Evolutionary conservation across 768 basidiomycete species (phyloP).

Genomic region (Piloderma croceum): DNA sequence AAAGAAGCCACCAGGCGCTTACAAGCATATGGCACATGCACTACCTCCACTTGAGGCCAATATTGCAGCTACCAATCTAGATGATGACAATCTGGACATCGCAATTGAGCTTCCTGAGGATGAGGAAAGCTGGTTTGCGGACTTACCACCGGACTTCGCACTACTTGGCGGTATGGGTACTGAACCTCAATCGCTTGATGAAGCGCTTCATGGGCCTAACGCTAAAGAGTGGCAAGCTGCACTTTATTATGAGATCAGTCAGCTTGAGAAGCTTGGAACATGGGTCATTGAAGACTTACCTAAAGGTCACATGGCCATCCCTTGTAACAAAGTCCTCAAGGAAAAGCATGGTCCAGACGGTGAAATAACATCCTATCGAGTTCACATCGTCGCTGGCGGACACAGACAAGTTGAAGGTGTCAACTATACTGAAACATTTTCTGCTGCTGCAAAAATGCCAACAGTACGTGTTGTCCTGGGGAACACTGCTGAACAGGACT

Average conservation of each 20-base stretch:
- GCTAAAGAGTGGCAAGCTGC: too few species aligned
- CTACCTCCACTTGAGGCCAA: too few species aligned
- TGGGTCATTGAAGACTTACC: constrained; percentile 25
- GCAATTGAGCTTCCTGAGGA: too few species aligned
- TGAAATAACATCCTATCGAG: constrained; percentile 25
- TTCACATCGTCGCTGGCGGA: constrained; percentile 26
- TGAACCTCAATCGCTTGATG: too few species aligned
- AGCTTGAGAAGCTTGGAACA: constrained; percentile 21
- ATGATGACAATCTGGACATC: too few species aligned
- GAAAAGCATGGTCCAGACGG: constrained; percentile 31
- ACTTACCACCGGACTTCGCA: too few species aligned
- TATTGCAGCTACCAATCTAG: too few species aligned
- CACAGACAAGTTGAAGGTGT: constrained; percentile 34
- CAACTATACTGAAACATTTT: constrained; percentile 28
- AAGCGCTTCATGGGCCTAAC: constrained; percentile 2
- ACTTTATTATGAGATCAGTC: too few species aligned
- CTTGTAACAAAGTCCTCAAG: constrained; percentile 29
- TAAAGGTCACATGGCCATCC: constrained; percentile 16
- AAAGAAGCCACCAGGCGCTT: too few species aligned
- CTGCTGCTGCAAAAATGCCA: constrained; percentile 27
- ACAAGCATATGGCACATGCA: too few species aligned
- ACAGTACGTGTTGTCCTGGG: constrained; percentile 28
- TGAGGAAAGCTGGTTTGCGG: too few species aligned
- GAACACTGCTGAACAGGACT: constrained; percentile 28
- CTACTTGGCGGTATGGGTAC: too few species aligned